Base-by-base conservation (phyloP, 2,329 filamentous ascomycete genomes). In the Talaromyces marneffei region DNA sequence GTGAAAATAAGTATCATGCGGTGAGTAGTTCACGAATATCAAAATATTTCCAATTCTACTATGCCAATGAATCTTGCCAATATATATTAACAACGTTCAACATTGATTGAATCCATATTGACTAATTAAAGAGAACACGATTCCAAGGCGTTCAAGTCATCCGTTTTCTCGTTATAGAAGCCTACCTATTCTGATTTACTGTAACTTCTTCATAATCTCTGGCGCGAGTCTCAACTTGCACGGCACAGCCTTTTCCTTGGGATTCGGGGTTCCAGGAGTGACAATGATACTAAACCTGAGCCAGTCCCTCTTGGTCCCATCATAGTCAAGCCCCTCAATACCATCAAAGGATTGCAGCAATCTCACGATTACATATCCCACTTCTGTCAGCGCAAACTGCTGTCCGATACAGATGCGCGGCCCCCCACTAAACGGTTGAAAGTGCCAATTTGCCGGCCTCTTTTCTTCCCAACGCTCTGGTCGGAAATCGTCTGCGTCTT, bases 401-500 rank as follows among this genome's bases (percentile, higher is more conserved):
- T 71, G 67, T n/a, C 69, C 70, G 40, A 71, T 64, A 42, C 68
- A 71, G 35, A 67, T 69, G 23, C 68, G 59, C 1, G 68, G 69
- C 0, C 68, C 69, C 39, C 64, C 67, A 57, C 68, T 68, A 65
- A 69, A 74, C 31, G 66, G 69, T 25, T 65, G 65, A 64, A 66
- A 71, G 1, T 77, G 78, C 80, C 80, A 83, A 12, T 67, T 66
- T 64, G 78, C 79, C 0, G 80, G 80, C 6, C 75, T 79, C 80
- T 80, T 82, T 0, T 63, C 64, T 16, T 80, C 74, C 80, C 80
- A 83, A 35, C 81, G 67, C 60, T 83, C 81, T 0, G 81, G 81
- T 77, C 74, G 2, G 78, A 75, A 64, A 82, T 78, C 8, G 70
- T 70, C 0, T 71, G 66, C 5, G 67, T 65, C 54, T 0, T 75